Percentiles rank a stretch among this genome's conserved stretches.
phyloP scores from a whole-genome alignment of 495 filamentous ascomycete genomes.

The Penicillium angulare region DNA sequence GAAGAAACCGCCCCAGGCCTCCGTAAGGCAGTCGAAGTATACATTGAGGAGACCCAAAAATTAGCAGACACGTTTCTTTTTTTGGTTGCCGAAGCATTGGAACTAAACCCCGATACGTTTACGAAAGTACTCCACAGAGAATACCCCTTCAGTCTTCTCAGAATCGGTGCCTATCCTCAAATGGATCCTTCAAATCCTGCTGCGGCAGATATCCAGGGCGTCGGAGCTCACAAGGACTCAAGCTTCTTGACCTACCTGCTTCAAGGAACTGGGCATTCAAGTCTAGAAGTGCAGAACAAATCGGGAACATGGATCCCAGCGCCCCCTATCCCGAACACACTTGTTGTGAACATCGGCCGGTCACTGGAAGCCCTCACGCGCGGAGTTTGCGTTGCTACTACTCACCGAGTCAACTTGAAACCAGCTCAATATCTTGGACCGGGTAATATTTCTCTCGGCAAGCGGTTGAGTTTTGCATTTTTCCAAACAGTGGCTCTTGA shows the following conservation, averaged over 20 bases:
- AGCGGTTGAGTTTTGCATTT: conserved; percentile 79
- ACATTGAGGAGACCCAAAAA: conserved; percentile 67
- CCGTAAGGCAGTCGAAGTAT: conserved; percentile 62
- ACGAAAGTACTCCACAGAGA: not conserved
- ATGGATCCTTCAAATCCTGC: conserved; percentile 32
- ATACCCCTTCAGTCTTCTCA: too few relatives aligned
- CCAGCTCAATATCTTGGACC: conserved; percentile 20
- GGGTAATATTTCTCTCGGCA: conserved; percentile 40
- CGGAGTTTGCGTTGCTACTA: conserved; percentile 79
- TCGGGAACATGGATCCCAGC: conserved; percentile 70
- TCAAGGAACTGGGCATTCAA: conserved; percentile 70
- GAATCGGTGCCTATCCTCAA: too few relatives aligned
- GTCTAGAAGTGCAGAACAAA: conserved; percentile 83
- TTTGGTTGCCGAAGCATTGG: conserved; percentile 80
- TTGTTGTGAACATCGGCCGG: conserved; percentile 86
- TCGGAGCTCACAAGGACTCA: conserved; percentile 90
- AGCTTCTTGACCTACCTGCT: conserved; percentile 81
- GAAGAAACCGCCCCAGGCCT: conserved; percentile 63
- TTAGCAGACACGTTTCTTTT: conserved; percentile 70
- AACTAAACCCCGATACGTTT: conserved; percentile 61
- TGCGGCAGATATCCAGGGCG: conserved; percentile 75
- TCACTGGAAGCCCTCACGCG: conserved; percentile 82
- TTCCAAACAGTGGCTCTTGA: conserved; percentile 57
- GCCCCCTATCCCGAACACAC: conserved; percentile 42
- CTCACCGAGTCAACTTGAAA: conserved; percentile 63